These are phyloP conservation scores for Trypanosoma melophagium DNA, from an alignment of 208 protist genomes.

Conservation along the genomic window DNA sequence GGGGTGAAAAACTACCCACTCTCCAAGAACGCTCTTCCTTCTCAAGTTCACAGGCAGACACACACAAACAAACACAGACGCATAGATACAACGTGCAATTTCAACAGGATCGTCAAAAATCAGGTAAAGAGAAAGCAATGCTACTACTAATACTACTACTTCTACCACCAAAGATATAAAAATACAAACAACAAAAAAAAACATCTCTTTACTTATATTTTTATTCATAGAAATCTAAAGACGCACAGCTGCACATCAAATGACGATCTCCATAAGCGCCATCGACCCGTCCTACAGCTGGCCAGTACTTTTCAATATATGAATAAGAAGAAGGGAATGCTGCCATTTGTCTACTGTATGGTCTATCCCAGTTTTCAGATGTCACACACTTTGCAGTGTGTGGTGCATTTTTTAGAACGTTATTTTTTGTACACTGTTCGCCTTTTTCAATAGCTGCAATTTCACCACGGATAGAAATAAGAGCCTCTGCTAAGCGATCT, in stretches of 20 bases:
- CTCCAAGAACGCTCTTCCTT: too few relatives aligned
- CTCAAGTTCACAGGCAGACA: too few relatives aligned
- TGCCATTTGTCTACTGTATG: conserved; percentile 93
- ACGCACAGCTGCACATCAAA: conserved; percentile 90
- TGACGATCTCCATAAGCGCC: conserved; percentile 96
- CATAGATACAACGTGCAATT: too few relatives aligned
- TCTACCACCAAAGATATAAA: too few relatives aligned
- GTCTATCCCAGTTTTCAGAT: conserved; percentile 86
- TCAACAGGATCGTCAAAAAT: too few relatives aligned
- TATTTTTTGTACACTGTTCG: conserved; percentile 88
- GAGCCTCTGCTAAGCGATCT: conserved; percentile 94
- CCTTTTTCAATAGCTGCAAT: conserved; percentile 95
- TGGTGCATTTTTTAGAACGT: conserved; percentile 96
- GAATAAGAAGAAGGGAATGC: conserved; percentile 90
- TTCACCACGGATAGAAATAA: conserved; percentile 96
- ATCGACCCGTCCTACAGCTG: conserved; percentile 92
- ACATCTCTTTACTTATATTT: not conserved
- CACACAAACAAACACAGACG: too few relatives aligned
- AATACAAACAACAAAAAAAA: too few relatives aligned
- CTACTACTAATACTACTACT: too few relatives aligned
- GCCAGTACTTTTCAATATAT: conserved; percentile 95
- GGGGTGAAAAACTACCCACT: too few relatives aligned
- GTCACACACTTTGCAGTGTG: conserved; percentile 91
- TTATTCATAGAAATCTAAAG: conserved; percentile 77
- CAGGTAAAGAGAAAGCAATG: too few relatives aligned